Evolutionary conservation across 345 rosid genomes (phyloP).

Genomic region (Turritis glabra): DNA sequence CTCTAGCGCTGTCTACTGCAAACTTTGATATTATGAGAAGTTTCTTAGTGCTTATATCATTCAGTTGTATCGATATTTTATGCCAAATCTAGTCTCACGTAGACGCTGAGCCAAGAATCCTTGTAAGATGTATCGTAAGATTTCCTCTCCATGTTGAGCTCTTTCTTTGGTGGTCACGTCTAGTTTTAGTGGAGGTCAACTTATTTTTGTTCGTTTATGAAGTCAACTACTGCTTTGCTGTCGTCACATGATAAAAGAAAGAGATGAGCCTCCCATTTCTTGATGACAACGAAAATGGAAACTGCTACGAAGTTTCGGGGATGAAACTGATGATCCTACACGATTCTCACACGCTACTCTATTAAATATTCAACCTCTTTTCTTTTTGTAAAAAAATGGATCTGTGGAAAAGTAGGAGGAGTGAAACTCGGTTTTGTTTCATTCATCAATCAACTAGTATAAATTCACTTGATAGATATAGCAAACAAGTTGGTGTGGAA

Average conservation of each 20-base stretch:
- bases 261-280: conserved; percentile 15
- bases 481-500: conserved; percentile 24
- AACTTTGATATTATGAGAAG: too few species aligned
- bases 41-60: too few species aligned
- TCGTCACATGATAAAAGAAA: conserved; percentile 11
- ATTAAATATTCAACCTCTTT: not conserved
- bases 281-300: conserved; percentile 36
- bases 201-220: conserved; percentile 8
- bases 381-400: not conserved
- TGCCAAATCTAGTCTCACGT: too few species aligned
- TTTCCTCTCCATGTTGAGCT: not conserved
- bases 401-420: conserved; percentile 28
- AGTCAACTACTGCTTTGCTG: conserved; percentile 13
- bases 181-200: conserved; percentile 15
- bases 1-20: too few species aligned
- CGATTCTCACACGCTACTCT: conserved; percentile 20
- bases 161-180: conserved; percentile 23
- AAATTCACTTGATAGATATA: conserved; percentile 15
- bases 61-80: too few species aligned
- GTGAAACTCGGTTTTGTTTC: conserved; percentile 8
- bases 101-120: too few species aligned
- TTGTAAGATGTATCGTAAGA: too few species aligned
- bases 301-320: conserved; percentile 34
- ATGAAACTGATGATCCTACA: not conserved
- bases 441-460: conserved; percentile 12